Evolutionary conservation across 495 filamentous ascomycete species (phyloP), one percentile per base, ranked within the genome.

Genomic region (Hyaloscypha hepaticicola): DNA sequence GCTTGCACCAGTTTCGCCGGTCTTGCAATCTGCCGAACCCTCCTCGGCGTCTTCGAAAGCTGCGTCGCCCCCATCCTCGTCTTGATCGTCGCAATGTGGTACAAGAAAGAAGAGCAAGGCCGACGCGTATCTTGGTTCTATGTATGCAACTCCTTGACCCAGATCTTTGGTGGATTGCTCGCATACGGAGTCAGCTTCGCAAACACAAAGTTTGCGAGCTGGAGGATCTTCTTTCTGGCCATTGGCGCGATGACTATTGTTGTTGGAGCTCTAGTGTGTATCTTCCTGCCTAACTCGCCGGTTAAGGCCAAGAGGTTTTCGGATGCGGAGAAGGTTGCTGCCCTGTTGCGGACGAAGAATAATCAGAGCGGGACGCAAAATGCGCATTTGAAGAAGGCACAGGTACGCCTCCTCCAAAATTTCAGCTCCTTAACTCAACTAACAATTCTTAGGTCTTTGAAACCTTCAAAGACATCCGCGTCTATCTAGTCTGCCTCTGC

Each of bases 361-460:
- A 90, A 90, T 60, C 82, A 88, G 69, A 86, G 88, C 70, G 88
- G 88, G 11, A 84, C 89, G 28, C 85, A 87, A 38, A 90, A 89
- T 66, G 88, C 88, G 73, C 82, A 86, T 38, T 88, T 88, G 70
- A 88, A 89, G 59, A 73, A 80, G 68, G 82, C 87, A 29, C 88
- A 90, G 62, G 62, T 64, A 55, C 16, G 38, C 16, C 38, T 41
- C 27, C 9, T 52, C 25, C 16, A 34, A 33, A 16, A 24, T 52
- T 24, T 16, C 48, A 5, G 25, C 1, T 1, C 25, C 8, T 53
- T 24, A 24, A n/a, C n/a, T n/a, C 11, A 53, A 53, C 50, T 25
- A 21, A 53, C 25, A 19, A 6, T 53, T 8, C 25, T 5, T 26
- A 53, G 60, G 79, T 85, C 50, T 82, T 81, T 50, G 85, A 88